A percentile compares a stretch with the other conserved stretches of the same genome.
These are phyloP conservation scores for Kokia cookei DNA, from an alignment of 441 rosid genomes.

Conservation along the genomic window DNA sequence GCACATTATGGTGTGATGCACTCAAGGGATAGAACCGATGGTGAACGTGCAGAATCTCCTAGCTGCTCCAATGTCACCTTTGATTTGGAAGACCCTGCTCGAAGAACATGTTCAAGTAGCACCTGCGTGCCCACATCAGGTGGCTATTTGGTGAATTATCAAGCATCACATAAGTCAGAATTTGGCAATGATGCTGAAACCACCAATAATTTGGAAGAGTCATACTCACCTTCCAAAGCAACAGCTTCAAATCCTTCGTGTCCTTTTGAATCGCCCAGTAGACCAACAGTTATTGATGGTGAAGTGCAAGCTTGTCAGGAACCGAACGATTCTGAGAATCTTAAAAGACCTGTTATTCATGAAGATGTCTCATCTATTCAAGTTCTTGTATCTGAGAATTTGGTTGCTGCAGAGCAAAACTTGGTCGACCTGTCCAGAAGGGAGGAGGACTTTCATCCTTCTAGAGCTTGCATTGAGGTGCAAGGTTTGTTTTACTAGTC, in stretches of 20 bases:
- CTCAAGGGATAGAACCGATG: conserved; percentile 19
- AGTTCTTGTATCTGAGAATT: conserved; percentile 15
- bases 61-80: conserved; percentile 37
- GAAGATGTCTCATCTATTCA: conserved; percentile 18
- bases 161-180: conserved; percentile 26
- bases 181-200: conserved; percentile 17
- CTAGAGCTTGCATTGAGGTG: conserved; percentile 35
- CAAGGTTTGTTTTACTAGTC: conserved; percentile 55
- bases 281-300: conserved; percentile 25
- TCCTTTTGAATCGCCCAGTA: conserved; percentile 28
- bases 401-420: conserved; percentile 13
- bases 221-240: conserved; percentile 11
- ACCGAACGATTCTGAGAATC: conserved; percentile 15
- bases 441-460: conserved; percentile 21
- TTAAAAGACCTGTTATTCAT: conserved; percentile 7
- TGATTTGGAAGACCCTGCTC: conserved; percentile 32
- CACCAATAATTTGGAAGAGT: conserved; percentile 18
- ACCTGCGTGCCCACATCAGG: conserved; percentile 12
- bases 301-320: conserved; percentile 34
- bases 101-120: conserved; percentile 4
- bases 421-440: conserved; percentile 14
- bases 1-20: conserved; percentile 13
- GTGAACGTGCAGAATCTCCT: conserved; percentile 38
- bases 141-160: conserved; percentile 16
- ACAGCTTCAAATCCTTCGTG: conserved; percentile 20